These are phyloP conservation scores for Casuarina cunninghamiana DNA, from an alignment of 306 rosid species.

Conservation along the genomic window DNA sequence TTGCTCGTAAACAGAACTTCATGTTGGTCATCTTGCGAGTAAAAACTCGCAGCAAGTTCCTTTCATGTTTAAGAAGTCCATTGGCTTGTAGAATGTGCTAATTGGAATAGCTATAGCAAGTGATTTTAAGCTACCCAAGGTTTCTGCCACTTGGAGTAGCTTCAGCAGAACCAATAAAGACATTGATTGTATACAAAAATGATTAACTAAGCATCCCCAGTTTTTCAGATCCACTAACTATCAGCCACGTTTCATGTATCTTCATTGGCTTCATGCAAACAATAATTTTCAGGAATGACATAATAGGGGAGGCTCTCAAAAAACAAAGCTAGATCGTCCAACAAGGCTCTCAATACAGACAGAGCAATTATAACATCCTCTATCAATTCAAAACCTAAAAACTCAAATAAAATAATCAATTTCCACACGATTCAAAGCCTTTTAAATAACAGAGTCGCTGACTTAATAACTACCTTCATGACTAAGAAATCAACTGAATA, in stretches of 20 bases:
- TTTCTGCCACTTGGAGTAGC: conserved; percentile 1
- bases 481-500: neutral
- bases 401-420: neutral
- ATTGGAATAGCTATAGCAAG: conserved; percentile 19
- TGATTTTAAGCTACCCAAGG: conserved; percentile 28
- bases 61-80: conserved; percentile 28
- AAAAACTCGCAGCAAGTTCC: conserved; percentile 31
- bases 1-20: conserved; percentile 34
- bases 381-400: neutral
- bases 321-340: neutral
- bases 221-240: conserved; percentile 2
- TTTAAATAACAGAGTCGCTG: neutral
- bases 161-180: neutral
- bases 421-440: neutral
- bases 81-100: conserved; percentile 16
- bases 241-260: neutral
- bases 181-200: conserved; percentile 1
- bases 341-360: neutral
- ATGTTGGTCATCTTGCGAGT: conserved; percentile 25
- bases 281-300: neutral
- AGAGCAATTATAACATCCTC: neutral
- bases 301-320: neutral
- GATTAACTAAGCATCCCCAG: neutral
- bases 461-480: neutral
- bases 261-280: conserved; percentile 1